These are phyloP conservation scores for Coniella vitis DNA, from an alignment of 2,329 filamentous ascomycete species.

Conservation along the genomic window DNA sequence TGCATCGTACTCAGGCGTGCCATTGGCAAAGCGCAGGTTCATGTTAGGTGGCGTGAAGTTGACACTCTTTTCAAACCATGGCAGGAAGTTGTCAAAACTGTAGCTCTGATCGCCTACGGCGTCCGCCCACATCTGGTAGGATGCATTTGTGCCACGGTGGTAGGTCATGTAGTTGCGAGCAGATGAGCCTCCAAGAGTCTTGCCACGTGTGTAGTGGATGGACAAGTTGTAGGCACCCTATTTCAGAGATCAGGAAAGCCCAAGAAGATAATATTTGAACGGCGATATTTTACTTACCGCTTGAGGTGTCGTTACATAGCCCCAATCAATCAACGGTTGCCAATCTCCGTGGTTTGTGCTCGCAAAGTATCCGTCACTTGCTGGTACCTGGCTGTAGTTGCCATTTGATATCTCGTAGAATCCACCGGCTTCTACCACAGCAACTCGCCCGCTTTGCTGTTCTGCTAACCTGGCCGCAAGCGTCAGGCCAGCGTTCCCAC, in stretches of 20 bases:
- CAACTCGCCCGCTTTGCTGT: slow-evolving; percentile 16
- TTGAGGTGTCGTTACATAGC: slow-evolving; percentile 4
- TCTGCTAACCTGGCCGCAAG: slow-evolving; percentile 3
- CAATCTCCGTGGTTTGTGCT: neutral
- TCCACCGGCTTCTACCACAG: slow-evolving; percentile 8
- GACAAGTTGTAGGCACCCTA: neutral
- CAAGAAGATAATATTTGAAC: neutral
- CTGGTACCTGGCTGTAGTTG: slow-evolving; percentile 1
- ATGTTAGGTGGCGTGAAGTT: slow-evolving; percentile 4
- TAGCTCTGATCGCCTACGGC: neutral
- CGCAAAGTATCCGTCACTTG: neutral
- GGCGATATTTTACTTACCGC: neutral
- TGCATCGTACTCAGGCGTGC: neutral
- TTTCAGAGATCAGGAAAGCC: neutral
- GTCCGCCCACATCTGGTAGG: slow-evolving; percentile 2
- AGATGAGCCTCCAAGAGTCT: neutral
- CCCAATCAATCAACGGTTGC: slow-evolving; percentile 4
- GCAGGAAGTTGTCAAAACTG: slow-evolving; percentile 3
- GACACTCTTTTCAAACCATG: neutral
- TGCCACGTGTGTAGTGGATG: neutral
- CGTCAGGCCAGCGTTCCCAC: slow-evolving; percentile 4
- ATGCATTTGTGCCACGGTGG: neutral
- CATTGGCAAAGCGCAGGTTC: neutral
- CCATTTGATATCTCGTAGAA: slow-evolving; percentile 7
- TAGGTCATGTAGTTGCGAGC: slow-evolving; percentile 10